Percentiles rank a stretch among this genome's conserved stretches.
Evolutionary conservation across 441 rosid genomes (phyloP).

Genomic region (Macaranga tanarius): DNA sequence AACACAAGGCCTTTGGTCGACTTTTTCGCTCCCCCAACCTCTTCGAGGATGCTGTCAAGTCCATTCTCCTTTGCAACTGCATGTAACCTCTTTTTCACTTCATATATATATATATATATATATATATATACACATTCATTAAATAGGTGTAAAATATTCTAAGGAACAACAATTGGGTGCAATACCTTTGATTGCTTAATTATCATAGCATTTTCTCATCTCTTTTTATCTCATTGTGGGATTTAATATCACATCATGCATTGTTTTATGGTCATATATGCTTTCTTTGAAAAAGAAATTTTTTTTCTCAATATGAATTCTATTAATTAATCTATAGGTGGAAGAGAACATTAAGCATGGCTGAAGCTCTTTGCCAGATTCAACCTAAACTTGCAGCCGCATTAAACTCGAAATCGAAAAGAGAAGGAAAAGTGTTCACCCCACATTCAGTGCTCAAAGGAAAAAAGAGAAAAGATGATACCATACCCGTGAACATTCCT

Average conservation of each 20-base stretch:
- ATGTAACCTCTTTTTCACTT: constrained; percentile 19
- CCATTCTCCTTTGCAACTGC: constrained; percentile 51
- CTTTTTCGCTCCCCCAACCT: constrained; percentile 56
- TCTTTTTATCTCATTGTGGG: too few species aligned
- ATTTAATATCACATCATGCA: too few species aligned
- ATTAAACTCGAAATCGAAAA: not conserved
- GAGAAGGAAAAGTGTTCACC: not conserved
- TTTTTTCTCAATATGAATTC: too few species aligned
- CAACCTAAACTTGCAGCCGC: constrained; percentile 25
- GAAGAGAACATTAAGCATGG: constrained; percentile 48
- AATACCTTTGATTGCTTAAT: too few species aligned
- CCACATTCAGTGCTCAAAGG: not conserved
- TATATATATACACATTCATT: too few species aligned
- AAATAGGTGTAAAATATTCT: too few species aligned
- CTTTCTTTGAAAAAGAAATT: too few species aligned
- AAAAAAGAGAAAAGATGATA: not conserved
- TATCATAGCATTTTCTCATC: too few species aligned
- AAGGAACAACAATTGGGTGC: too few species aligned
- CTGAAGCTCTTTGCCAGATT: constrained; percentile 41
- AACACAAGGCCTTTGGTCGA: constrained; percentile 38
- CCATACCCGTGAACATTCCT: not conserved
- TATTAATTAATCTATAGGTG: constrained; percentile 27
- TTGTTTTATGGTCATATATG: too few species aligned
- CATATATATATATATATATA: too few species aligned
- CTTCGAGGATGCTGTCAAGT: constrained; percentile 63